Base-by-base conservation (phyloP, 1,284 basidiomycete genomes). In the Papiliotrema terrestris region DNA sequence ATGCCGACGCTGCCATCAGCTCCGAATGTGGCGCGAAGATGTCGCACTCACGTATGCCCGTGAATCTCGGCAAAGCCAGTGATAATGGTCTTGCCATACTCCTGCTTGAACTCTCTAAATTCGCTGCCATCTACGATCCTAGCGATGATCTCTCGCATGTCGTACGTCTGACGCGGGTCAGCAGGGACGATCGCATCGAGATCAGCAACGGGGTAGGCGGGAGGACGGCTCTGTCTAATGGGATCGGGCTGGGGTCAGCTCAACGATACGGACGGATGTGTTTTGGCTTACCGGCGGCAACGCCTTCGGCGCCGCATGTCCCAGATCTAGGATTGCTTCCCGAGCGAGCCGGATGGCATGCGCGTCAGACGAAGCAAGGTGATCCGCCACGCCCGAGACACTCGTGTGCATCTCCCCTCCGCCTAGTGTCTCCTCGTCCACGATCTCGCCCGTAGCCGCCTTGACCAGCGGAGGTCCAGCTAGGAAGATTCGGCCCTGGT, bases 391-490 rank as follows among this genome's bases (percentile, higher is more conserved):
- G 48, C 93, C 93, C 62, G 89, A 92, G 68, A 93, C 91, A 54
- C 84, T 86, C 0, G 91, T 92, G 75, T 97, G 94, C 93, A 97
- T 97, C 65, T 86, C 81, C 17, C 93, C 93, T 45, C 90, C 73
- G 25, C 72, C 72, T 4, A 97, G 82, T 2, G 89, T 87, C 74
- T 97, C 93, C 55, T 94, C 91, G 65, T 95, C 91, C 4, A 96
- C 88, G 29, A 86, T 86, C 73, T 97, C 93, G 39, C 94, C 93
- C 0, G 93, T 93, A 0, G 93, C 94, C 0, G 93, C 94, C 72
- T 93, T 94, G 57, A 97, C 93, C 3, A 97, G 81, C 3, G 93
- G 93, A 15, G 94, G 94, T 0, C 93, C 94, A 15, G 93, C 93
- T n/a, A 97, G 81, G 79, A 96, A 97, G 65, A 97, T 96, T 43